Base-by-base conservation (phyloP, 805 yeast genomes). In the Starmerella potacharoeniae region DNA sequence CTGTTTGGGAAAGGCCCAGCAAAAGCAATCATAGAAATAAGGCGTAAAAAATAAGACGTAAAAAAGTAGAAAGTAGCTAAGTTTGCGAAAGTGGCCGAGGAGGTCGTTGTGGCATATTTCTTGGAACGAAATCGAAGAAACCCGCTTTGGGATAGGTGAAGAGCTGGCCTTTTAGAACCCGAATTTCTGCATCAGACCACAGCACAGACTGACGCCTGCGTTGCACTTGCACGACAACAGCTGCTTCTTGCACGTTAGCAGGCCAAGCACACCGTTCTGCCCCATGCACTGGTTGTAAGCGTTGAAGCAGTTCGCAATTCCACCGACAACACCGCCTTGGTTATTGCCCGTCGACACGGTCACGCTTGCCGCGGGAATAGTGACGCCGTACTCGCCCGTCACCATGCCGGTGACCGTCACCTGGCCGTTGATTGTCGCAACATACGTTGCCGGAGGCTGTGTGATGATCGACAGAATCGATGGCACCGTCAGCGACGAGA, bases 181-280 rank as follows among this genome's bases (percentile, higher is more conserved):
- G 29, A 56, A 35, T 46, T 54, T 55, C 50, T 51, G 39, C 41
- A 53, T 54, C 36, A 62, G 28, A 13, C 51, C 47, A 51, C 67
- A 64, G 54, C 63, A 60, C n/a, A 60, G 29, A 9, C 46, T 30
- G 42, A 64, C 65, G 16, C 66, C 66, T 34, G 58, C 57, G 13
- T 60, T 53, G 49, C 68, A 65, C 55, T 64, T 58, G 55, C 68
- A 65, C 35, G 52, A 50, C 34, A 61, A 57, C 31, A 65, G 57
- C 42, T 52, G 36, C 56, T 61, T 54, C 52, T 59, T 49, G 55
- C 68, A 65, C 17, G 51, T 42, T 42, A 59, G 53, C 36, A 47
- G 41, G 34, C 57, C 59, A 5, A 44, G 17, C 40, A 39, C 31
- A 33, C 61, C 59, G 30, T 36, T 16, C 31, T 47, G 43, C 16